Conservation (phyloP, 1,139 yeast genomes). For the Yamadazyma epiphylla region DNA sequence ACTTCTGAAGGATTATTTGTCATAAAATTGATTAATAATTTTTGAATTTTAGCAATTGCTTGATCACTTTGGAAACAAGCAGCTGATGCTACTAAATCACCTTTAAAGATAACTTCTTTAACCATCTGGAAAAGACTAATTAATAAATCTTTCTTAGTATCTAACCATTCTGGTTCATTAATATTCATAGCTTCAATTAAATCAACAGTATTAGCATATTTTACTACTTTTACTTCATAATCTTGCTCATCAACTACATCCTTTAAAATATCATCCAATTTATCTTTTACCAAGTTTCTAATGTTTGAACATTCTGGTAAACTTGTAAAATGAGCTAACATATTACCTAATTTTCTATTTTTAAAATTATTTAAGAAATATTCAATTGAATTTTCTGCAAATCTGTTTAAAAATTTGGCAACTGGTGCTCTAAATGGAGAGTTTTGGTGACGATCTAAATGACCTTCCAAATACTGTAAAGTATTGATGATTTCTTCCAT, state of each 20-base stretch:
- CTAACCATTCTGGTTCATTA: constrained; percentile 62
- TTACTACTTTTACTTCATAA: constrained; percentile 54
- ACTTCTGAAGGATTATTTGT: constrained; percentile 24
- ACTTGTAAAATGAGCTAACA: constrained; percentile 60
- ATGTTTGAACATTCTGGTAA: constrained; percentile 57
- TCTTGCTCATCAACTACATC: constrained; percentile 44
- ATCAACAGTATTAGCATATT: constrained; percentile 70
- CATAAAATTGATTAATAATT: constrained; percentile 48
- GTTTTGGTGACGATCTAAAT: constrained; percentile 75
- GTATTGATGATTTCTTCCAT: constrained; percentile 83
- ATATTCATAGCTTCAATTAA: constrained; percentile 51
- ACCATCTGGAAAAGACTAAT: constrained; percentile 43
- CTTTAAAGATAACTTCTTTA: constrained; percentile 37
- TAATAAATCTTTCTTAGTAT: constrained; percentile 46
- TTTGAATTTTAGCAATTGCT: constrained; percentile 61
- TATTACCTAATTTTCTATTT: constrained; percentile 65
- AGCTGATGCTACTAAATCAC: constrained; percentile 48
- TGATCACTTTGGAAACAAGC: constrained; percentile 74
- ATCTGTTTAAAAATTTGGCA: constrained; percentile 81
- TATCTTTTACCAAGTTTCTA: constrained; percentile 50
- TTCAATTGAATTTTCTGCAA: constrained; percentile 69
- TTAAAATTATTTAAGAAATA: constrained; percentile 68
- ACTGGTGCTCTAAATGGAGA: constrained; percentile 94
- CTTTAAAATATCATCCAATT: constrained; percentile 37
- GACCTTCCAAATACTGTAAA: constrained; percentile 73